These are phyloP conservation scores for Naegleria gruberi DNA, from an alignment of 208 protist genomes.

Conservation along the genomic window DNA sequence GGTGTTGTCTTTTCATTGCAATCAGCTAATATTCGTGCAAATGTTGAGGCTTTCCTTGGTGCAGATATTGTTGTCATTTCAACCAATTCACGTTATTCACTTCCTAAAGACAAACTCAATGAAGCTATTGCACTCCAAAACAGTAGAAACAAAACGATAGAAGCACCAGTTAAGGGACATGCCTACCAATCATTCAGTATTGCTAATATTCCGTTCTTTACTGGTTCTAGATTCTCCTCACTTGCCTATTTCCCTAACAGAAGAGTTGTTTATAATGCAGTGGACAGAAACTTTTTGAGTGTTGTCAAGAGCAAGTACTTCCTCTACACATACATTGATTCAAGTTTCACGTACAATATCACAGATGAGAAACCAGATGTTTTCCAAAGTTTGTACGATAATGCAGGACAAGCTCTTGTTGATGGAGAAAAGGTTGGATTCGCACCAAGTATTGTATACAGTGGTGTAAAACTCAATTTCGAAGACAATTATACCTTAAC, in stretches of 20 bases:
- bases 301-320: slow-evolving; percentile 39
- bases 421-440: neutral
- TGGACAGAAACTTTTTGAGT: slow-evolving; percentile 39
- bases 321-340: slow-evolving; percentile 9
- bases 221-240: neutral
- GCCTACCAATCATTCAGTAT: slow-evolving; percentile 54
- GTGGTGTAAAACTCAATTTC: neutral
- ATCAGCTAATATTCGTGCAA: slow-evolving; percentile 42
- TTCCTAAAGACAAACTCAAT: slow-evolving; percentile 48
- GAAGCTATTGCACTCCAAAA: slow-evolving; percentile 37
- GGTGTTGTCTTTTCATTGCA: slow-evolving; percentile 62
- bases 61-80: slow-evolving; percentile 52
- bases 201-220: neutral
- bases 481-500: neutral
- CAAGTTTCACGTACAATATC: neutral
- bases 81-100: slow-evolving; percentile 37
- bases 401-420: slow-evolving; percentile 12
- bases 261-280: neutral
- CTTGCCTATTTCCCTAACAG: neutral
- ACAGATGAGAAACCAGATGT: slow-evolving; percentile 11
- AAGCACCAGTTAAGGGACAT: slow-evolving; percentile 44
- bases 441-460: neutral
- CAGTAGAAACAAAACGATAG: slow-evolving; percentile 17
- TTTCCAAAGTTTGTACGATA: neutral
- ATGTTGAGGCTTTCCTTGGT: slow-evolving; percentile 47